These are phyloP conservation scores for Agaricus sinodeliciosus DNA, from an alignment of 768 basidiomycete species.

Conservation along the genomic window DNA sequence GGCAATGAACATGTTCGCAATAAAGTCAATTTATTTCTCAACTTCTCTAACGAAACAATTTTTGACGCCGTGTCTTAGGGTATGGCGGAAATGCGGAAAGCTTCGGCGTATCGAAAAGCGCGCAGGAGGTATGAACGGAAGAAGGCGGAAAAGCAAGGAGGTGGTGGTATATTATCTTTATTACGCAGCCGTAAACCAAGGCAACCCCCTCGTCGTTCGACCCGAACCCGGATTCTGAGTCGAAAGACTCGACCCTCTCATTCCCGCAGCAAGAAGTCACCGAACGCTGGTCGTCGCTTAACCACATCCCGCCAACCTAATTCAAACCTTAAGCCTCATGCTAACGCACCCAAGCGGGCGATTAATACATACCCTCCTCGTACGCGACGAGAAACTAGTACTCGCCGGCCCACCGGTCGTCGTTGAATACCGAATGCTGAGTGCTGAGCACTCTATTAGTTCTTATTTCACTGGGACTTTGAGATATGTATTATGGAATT, in stretches of 20 bases:
- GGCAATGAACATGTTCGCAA: conserved; percentile 55
- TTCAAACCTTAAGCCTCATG: neutral
- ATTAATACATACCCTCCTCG: neutral
- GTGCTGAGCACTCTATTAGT: neutral
- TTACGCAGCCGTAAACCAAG: conserved; percentile 11
- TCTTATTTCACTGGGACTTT: neutral
- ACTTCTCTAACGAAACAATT: neutral
- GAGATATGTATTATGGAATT: neutral
- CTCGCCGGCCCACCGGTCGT: neutral
- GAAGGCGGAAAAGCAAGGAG: conserved; percentile 13
- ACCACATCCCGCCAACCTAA: neutral
- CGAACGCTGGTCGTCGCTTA: neutral
- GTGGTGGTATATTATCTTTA: conserved; percentile 18
- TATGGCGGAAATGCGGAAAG: conserved; percentile 65
- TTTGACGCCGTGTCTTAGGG: conserved; percentile 31
- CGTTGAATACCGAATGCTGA: neutral
- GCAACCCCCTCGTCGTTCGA: conserved; percentile 1
- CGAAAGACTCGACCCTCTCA: neutral
- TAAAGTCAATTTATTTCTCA: conserved; percentile 24
- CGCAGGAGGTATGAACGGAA: conserved; percentile 7
- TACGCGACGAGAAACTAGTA: neutral
- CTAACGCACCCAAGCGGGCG: neutral
- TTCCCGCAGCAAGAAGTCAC: neutral
- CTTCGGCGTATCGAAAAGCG: conserved; percentile 20
- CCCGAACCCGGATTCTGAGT: neutral